Conservation (phyloP, 306 rosid species). For the Oxytropis ochrocephala region DNA sequence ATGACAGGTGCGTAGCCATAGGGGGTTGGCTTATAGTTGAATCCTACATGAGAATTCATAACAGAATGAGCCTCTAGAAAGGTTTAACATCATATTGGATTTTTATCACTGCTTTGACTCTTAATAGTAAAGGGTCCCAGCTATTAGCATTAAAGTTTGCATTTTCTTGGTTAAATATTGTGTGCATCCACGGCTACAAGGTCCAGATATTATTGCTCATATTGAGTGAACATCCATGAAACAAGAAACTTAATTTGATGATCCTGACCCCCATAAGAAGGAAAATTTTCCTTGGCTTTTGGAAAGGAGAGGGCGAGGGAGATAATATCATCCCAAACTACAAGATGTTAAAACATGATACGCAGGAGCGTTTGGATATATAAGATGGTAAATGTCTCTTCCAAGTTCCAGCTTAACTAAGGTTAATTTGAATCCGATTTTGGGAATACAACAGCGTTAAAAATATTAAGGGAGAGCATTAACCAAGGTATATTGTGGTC, state of each 20-base stretch:
- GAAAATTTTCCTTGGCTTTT: background rate
- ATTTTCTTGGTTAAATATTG: background rate
- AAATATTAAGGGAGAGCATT: no score
- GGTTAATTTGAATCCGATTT: no score
- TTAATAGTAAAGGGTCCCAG: background rate
- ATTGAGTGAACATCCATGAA: conserved; percentile 21
- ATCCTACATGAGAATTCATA: conserved; percentile 39
- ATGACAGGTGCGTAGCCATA: conserved; percentile 10
- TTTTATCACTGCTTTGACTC: background rate
- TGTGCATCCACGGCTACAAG: conserved; percentile 1
- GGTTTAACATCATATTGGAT: conserved; percentile 5
- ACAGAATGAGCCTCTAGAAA: conserved; percentile 16
- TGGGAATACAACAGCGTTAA: no score
- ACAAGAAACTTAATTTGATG: conserved; percentile 24
- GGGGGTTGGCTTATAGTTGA: conserved; percentile 33
- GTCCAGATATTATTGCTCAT: conserved; percentile 43
- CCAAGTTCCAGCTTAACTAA: no score
- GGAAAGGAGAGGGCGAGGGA: background rate
- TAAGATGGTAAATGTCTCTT: no score
- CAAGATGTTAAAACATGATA: no score
- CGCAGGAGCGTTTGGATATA: no score
- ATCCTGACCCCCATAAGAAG: conserved; percentile 7
- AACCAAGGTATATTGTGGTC: no score
- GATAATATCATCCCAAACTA: no score
- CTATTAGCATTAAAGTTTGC: conserved; percentile 20